Conservation (phyloP, 208 protist species). For the Leptomonas seymouri region DNA sequence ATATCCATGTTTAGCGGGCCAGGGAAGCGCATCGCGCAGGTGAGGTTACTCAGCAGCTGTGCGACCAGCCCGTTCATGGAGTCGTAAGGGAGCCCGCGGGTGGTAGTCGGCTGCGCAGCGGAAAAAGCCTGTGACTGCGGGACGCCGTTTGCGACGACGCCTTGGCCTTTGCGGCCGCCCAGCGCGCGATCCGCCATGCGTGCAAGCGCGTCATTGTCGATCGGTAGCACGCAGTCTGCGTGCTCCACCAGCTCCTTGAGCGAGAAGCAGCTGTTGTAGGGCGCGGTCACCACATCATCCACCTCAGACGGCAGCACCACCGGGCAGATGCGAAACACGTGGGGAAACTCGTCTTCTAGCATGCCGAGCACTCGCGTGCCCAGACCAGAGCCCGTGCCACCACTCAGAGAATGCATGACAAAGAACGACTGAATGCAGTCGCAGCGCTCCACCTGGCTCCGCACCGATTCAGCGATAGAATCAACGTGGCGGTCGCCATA, state of each 20-base stretch:
- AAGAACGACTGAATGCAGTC: constrained; percentile 97
- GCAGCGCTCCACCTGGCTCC: constrained; percentile 91
- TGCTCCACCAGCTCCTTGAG: constrained; percentile 93
- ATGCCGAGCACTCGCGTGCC: constrained; percentile 92
- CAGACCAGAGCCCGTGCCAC: constrained; percentile 96
- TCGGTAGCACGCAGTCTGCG: constrained; percentile 93
- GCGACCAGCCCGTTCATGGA: constrained; percentile 97
- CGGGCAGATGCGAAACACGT: constrained; percentile 88
- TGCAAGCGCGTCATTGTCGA: constrained; percentile 94
- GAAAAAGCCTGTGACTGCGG: constrained; percentile 53
- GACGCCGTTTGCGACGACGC: constrained; percentile 25
- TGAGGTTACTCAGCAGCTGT: constrained; percentile 95
- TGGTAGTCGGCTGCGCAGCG: constrained; percentile 74
- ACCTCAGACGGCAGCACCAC: constrained; percentile 92
- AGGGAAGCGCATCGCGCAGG: constrained; percentile 93
- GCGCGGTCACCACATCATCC: constrained; percentile 96
- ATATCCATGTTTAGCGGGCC: constrained; percentile 97
- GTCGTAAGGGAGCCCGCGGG: constrained; percentile 90
- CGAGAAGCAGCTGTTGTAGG: constrained; percentile 96
- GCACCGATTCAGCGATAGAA: constrained; percentile 82
- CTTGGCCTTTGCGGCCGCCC: constrained; percentile 8
- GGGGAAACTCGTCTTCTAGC: constrained; percentile 94
- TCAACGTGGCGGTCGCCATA: constrained; percentile 93
- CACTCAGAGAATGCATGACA: constrained; percentile 95
- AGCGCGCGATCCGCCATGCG: constrained; percentile 81